Evolutionary conservation across 306 rosid genomes (phyloP).

Genomic region (Castanea crenata): DNA sequence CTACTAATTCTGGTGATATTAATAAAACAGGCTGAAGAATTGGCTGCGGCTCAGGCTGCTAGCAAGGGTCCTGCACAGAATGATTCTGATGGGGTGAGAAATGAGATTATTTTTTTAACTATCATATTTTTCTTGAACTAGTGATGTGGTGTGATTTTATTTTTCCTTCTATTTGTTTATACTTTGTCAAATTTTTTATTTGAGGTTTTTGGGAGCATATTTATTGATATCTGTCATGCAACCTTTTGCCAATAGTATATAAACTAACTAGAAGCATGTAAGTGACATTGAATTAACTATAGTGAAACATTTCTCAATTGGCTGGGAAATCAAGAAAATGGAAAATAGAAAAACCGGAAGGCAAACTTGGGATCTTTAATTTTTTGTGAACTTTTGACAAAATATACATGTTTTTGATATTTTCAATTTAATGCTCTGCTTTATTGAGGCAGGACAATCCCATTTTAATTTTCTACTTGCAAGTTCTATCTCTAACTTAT

Average conservation of each 20-base stretch:
- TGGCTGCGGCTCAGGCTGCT: conserved; percentile 86
- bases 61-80: conserved; percentile 64
- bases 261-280: neutral
- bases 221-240: neutral
- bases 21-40: conserved; percentile 79
- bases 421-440: too few relatives aligned
- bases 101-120: neutral
- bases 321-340: neutral
- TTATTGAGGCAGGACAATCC: too few relatives aligned
- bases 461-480: too few relatives aligned
- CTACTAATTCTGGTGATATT: conserved; percentile 20
- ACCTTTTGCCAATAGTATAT: neutral
- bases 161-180: neutral
- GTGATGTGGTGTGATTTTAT: neutral
- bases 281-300: neutral
- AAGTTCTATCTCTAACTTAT: neutral
- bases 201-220: neutral
- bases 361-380: neutral
- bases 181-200: neutral
- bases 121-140: neutral
- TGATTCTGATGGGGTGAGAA: conserved; percentile 66
- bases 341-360: neutral
- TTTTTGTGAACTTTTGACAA: neutral
- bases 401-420: too few relatives aligned
- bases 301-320: neutral